Evolutionary conservation across 192 early-diverging fungal species (phyloP), one percentile per base, ranked within the genome.

Genomic region (Backusella liffmaniae): DNA sequence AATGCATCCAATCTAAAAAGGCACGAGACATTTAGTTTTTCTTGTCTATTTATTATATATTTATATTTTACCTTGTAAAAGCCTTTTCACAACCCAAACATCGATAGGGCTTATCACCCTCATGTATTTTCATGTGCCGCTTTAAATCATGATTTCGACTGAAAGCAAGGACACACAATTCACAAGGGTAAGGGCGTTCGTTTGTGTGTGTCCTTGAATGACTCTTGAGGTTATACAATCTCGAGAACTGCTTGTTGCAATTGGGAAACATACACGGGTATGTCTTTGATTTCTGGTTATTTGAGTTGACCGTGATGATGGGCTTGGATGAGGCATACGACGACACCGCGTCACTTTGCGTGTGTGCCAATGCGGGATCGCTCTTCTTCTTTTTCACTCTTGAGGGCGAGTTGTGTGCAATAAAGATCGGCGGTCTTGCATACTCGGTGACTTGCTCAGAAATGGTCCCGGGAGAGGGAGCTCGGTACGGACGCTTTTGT

Each of bases 181-280:
- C 41, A 44, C 92, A 93, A 30, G 84, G 80, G 80, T 88, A 96
- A 0, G 93, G 92, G 13, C 93, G 84, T 70, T 92, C 91, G 42
- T 90, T 86, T 0, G 91, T 91, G 83, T 98, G 96, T 10, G 92
- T 94, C 35, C 89, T 82, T 75, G 91, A 87, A 73, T 98, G 96
- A 23, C 89, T 91, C 74, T 94, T 93, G 26, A 98, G 84, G 83
- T 97, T 98, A 78, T 95, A 98, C 42, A 88, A 87, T 51, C 96
- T 87, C 4, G 92, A 92, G 79, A 98, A 98, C 16, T 86, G 83
- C 77, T 94, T 96, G 77, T 88, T 84, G 83, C 97, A 98, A n/a
- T 89, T 86, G 1, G 94, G 93, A 70, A 90, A 91, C 13, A 85
- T 85, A 74, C 90, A 93, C 13, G 85, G 79, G 72, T 85, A 73